A percentile compares a stretch with the other conserved stretches of the same genome.
phyloP scores from a whole-genome alignment of 352 stramenopile species.

The Aphanomyces astaci region DNA sequence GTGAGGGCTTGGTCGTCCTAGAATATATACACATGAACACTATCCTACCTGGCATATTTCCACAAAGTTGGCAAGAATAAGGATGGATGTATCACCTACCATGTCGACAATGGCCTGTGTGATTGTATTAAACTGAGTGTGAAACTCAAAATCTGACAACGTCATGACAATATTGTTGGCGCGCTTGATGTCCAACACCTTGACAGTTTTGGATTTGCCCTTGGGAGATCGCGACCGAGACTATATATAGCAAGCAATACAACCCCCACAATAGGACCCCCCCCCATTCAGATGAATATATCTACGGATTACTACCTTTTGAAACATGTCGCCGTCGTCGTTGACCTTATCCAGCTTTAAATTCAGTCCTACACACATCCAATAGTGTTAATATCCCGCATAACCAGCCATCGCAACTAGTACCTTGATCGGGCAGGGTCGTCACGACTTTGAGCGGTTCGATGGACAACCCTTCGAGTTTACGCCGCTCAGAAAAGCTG shows the following conservation, averaged over 20 bases:
- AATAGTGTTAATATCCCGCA: neutral
- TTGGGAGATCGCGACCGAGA: slow-evolving; percentile 59
- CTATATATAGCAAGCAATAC: slow-evolving; percentile 18
- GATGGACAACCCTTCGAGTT: slow-evolving; percentile 4
- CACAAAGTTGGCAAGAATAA: neutral
- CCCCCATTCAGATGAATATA: too few relatives aligned
- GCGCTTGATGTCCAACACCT: slow-evolving; percentile 69
- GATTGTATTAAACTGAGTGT: slow-evolving; percentile 57
- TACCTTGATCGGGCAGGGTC: neutral
- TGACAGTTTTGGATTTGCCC: slow-evolving; percentile 63
- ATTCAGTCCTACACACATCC: neutral
- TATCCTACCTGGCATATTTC: too few relatives aligned
- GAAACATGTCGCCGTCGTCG: slow-evolving; percentile 34
- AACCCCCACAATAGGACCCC: too few relatives aligned
- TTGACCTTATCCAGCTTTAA: neutral
- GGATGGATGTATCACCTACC: neutral
- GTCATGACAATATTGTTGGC: slow-evolving; percentile 71
- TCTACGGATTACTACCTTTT: slow-evolving; percentile 41
- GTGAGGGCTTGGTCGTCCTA: slow-evolving; percentile 47
- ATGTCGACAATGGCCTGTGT: slow-evolving; percentile 48
- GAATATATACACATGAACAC: too few relatives aligned
- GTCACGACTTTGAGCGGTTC: slow-evolving; percentile 16
- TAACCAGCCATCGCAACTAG: neutral
- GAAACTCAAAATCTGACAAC: slow-evolving; percentile 69
- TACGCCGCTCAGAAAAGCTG: slow-evolving; percentile 18